A percentile compares a stretch with the other conserved stretches of the same genome.
phyloP scores from a whole-genome alignment of 805 yeast genomes.

The Alloascoidea hylecoeti region DNA sequence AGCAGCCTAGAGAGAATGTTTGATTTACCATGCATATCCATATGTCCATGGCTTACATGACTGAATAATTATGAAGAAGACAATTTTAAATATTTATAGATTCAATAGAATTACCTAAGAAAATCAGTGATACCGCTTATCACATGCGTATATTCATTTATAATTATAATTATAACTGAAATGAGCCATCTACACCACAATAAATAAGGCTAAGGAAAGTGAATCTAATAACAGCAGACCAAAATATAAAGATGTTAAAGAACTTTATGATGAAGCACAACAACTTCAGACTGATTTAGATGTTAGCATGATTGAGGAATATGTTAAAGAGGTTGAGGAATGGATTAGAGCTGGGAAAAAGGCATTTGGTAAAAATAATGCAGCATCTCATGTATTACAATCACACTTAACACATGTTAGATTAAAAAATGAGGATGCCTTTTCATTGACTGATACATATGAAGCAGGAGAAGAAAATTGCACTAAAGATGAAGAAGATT shows the following conservation, averaged over 20 bases:
- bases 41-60: no score
- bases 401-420: conserved; percentile 14
- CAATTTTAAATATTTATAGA: no score
- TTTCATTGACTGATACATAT: conserved; percentile 14
- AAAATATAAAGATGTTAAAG: conserved; percentile 14
- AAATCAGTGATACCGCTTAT: no score
- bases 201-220: no score
- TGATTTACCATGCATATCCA: no score
- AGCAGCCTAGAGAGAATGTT: no score
- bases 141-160: no score
- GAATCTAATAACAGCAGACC: conserved; percentile 19
- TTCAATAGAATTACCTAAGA: no score
- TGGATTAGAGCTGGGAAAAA: conserved; percentile 22
- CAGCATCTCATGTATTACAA: conserved; percentile 16
- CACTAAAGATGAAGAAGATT: conserved; percentile 1
- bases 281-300: conserved; percentile 9
- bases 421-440: conserved; percentile 10
- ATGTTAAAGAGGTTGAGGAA: conserved; percentile 16
- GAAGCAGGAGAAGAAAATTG: conserved; percentile 2
- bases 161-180: no score
- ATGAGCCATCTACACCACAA: no score
- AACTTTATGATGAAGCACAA: conserved; percentile 11
- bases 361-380: conserved; percentile 21
- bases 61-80: no score
- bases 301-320: conserved; percentile 10